Conservation (phyloP, 148 eudicot genomes). For the Cornus suecica region DNA sequence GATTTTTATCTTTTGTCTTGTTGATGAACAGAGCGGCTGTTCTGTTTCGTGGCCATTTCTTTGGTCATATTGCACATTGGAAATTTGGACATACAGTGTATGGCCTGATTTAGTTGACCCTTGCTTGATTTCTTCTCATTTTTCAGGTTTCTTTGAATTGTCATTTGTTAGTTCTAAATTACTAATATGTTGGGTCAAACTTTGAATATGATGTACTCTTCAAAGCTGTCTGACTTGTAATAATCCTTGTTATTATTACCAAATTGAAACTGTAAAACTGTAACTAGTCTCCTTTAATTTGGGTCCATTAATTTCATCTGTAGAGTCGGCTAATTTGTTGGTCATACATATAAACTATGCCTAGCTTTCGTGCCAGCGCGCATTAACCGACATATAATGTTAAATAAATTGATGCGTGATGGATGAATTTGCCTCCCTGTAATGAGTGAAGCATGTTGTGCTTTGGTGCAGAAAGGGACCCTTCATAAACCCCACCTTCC, state of each 20-base stretch:
- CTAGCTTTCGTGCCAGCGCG: no score
- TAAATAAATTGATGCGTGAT: no score
- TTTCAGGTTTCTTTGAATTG: not conserved
- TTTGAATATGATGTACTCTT: no score
- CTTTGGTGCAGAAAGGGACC: not conserved
- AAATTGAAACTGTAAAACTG: no score
- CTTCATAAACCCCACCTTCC: not conserved
- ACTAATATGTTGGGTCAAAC: no score
- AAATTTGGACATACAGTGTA: not conserved
- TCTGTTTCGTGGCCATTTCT: not conserved
- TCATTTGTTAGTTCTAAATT: not conserved
- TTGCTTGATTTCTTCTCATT: not conserved
- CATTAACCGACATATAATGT: no score
- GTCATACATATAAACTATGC: no score
- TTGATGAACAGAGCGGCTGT: not conserved
- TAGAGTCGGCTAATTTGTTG: no score
- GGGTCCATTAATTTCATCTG: no score
- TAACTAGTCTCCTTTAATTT: no score
- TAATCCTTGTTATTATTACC: no score
- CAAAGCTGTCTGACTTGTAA: no score
- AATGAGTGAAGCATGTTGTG: not conserved
- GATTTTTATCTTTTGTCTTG: not conserved
- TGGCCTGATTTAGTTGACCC: not conserved
- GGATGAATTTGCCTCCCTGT: not conserved
- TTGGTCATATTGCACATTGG: not conserved